These are phyloP conservation scores for Solanum bukasovii DNA, from an alignment of 257 asterid species.

Conservation along the genomic window DNA sequence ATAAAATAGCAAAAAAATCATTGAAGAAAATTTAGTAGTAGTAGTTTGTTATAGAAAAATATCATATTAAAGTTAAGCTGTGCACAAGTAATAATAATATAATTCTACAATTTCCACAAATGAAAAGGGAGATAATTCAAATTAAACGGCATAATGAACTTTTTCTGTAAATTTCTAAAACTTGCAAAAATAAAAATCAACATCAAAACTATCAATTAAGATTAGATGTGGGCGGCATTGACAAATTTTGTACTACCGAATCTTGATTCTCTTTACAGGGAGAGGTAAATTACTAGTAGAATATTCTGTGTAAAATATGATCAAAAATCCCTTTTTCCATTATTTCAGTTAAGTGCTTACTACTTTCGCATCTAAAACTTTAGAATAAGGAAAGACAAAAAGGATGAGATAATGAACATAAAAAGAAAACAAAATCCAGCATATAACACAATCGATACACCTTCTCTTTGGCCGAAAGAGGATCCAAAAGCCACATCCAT, in stretches of 20 bases:
- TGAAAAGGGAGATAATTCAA: neutral
- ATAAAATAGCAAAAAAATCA: neutral
- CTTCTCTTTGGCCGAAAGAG: slow-evolving; percentile 11
- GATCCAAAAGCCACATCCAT: slow-evolving; percentile 31
- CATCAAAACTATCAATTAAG: neutral
- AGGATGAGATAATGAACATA: neutral
- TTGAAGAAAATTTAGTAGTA: neutral
- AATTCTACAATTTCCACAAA: neutral
- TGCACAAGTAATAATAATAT: neutral
- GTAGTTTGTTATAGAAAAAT: neutral
- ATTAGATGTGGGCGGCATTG: neutral
- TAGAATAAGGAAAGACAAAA: neutral
- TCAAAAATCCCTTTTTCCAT: neutral
- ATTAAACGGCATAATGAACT: neutral
- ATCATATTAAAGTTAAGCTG: neutral
- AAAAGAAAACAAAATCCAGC: neutral
- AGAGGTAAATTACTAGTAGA: neutral
- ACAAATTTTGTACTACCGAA: neutral
- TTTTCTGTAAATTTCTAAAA: neutral
- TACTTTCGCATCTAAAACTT: neutral
- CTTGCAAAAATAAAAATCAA: neutral
- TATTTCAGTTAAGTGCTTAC: neutral
- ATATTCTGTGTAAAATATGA: neutral
- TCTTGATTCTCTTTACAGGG: neutral
- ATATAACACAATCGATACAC: neutral